Evolutionary conservation across 441 rosid genomes (phyloP).

Genomic region (Syzygium malaccense): DNA sequence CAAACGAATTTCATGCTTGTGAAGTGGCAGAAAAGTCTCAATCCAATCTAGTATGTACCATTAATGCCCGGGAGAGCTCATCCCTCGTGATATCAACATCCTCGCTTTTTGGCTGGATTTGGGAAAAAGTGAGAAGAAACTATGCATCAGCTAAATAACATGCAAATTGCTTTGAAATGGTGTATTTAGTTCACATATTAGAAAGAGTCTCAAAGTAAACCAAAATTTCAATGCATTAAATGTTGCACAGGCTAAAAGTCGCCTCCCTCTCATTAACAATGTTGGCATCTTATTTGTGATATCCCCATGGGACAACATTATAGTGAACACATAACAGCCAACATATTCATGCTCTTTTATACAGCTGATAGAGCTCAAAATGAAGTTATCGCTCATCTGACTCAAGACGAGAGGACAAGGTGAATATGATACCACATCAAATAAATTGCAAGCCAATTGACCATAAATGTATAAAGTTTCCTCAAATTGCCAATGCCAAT

Average conservation of each 20-base stretch:
- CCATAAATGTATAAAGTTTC: neutral
- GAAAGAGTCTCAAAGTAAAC: neutral
- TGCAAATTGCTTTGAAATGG: neutral
- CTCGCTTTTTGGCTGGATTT: conserved; percentile 49
- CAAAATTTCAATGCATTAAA: neutral
- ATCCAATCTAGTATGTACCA: conserved; percentile 30
- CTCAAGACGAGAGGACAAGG: neutral
- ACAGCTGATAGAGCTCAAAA: neutral
- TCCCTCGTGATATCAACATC: conserved; percentile 54
- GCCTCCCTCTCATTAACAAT: neutral
- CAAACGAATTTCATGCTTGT: neutral
- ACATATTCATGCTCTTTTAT: neutral
- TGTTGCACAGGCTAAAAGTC: neutral
- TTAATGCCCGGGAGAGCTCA: conserved; percentile 67
- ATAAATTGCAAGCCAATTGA: neutral
- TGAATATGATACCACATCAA: neutral
- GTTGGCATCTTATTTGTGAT: neutral
- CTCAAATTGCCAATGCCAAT: neutral
- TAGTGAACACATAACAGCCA: neutral
- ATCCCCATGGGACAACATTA: neutral
- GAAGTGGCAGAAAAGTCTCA: neutral
- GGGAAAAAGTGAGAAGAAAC: neutral
- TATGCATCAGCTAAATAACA: conserved; percentile 6
- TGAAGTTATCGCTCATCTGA: neutral
- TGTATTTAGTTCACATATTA: neutral